These are phyloP conservation scores for Roridomyces roridus DNA, from an alignment of 768 basidiomycete species.

Conservation along the genomic window DNA sequence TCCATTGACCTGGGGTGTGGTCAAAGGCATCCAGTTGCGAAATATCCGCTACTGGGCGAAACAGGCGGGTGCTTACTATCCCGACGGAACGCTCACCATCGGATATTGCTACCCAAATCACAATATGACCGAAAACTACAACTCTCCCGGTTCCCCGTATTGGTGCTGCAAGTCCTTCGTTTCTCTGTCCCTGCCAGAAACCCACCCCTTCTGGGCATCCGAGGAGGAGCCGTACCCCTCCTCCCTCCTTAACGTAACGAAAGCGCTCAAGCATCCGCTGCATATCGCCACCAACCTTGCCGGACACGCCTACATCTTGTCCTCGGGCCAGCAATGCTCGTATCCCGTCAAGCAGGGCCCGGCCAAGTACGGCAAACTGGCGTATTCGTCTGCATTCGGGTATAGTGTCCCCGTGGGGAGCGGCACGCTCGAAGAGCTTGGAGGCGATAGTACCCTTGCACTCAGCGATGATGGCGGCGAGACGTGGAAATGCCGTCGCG, in stretches of 20 bases:
- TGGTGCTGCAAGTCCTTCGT: constrained; percentile 85
- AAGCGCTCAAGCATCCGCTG: constrained; percentile 63
- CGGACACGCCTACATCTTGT: constrained; percentile 73
- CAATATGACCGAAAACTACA: constrained; percentile 82
- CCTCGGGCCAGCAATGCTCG: constrained; percentile 80
- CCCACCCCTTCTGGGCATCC: constrained; percentile 76
- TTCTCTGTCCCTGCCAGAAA: constrained; percentile 63
- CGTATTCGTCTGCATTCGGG: constrained; percentile 80
- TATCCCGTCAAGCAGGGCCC: constrained; percentile 81
- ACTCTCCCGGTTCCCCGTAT: constrained; percentile 79
- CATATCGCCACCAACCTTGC: constrained; percentile 71
- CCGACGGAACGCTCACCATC: constrained; percentile 75
- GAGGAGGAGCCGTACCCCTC: constrained; percentile 70
- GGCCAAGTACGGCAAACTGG: constrained; percentile 81
- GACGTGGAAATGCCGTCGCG: constrained; percentile 72
- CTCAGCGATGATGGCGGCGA: constrained; percentile 75
- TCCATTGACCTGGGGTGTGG: constrained; percentile 74
- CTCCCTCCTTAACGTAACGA: constrained; percentile 50
- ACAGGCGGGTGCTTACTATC: constrained; percentile 63
- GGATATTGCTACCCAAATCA: constrained; percentile 75
- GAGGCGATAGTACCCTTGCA: constrained; percentile 73
- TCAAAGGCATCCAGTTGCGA: constrained; percentile 76
- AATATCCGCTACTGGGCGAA: constrained; percentile 77
- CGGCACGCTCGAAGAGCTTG: constrained; percentile 73
- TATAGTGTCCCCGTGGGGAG: constrained; percentile 76